Base-by-base conservation (phyloP, 2,329 filamentous ascomycete species). In the Epichloe brachyelytri region DNA sequence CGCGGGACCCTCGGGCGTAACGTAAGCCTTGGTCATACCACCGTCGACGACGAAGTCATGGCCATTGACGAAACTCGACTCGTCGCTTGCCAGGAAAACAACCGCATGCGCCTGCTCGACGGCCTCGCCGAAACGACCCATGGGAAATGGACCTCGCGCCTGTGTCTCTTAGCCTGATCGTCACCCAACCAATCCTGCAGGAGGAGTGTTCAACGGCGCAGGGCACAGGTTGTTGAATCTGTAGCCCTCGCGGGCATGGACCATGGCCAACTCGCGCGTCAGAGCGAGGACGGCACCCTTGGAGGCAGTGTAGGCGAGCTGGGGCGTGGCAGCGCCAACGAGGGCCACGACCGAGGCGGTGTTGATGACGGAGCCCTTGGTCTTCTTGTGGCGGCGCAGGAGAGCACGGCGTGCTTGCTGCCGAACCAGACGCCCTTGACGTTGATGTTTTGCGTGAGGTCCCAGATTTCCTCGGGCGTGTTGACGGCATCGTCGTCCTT, bases 371-470 rank as follows among this genome's bases (percentile, higher is more conserved):
- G 83, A 88, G 48, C 80, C 87, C 60, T 77, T 80, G 43, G 74
- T 79, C 80, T 96, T 96, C 51, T 79, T 78, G 74, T 94, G 76
- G 60, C 81, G 82, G 57, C 89, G 84, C 60, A 96, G 76, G 86
- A 80, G 48, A 91, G 74, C 30, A 96, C 83, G 6, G 90, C 88
- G 67, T 95, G 88, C 77, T 95, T 96, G 78, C 82, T 85, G 54
- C 90, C 90, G 67, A 81, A 96, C 90, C 90, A 95, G n/a, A 96
- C 90, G 43, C 90, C 90, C 79, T 96, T 96, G 68, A 95, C 90
- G 69, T 96, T 96, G 75, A 95, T 94, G 66, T 81, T 83, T 55
- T 95, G 88, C 4, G 90, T 96, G 58, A 95, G 72, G 62, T 96
- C 88, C 90, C 90, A 96, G 73, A 96, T 90, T 61, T 80, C 82